Evolutionary conservation across 2,329 filamentous ascomycete genomes (phyloP), one percentile per base, ranked within the genome.

Genomic region (Zasmidium angulare): DNA sequence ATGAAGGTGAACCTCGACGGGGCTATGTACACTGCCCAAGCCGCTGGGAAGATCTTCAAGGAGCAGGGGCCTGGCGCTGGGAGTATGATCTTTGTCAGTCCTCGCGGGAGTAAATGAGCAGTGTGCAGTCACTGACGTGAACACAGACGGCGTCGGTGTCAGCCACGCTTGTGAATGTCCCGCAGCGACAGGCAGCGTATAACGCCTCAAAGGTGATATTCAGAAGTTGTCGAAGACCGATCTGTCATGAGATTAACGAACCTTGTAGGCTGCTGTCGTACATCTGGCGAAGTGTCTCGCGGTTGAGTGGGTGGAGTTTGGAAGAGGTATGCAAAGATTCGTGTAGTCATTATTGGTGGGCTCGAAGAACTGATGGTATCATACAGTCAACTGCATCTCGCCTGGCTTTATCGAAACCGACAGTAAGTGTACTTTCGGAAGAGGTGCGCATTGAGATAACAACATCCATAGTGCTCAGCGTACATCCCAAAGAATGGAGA

Each of bases 81-180:
- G 36, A 93, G 87, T 77, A 93, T 97, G 75, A 91, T 96, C 78
- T 93, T 96, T 75, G 36, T 43, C 7, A 43, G 36, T 43, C 14
- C 6, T 11, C 26, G 14, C 6, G 36, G n/a, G 36, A n/a, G n/a
- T n/a, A n/a, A n/a, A n/a, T n/a, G n/a, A n/a, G n/a, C n/a, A n/a
- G n/a, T n/a, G n/a, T n/a, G n/a, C n/a, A n/a, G n/a, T 43, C n/a
- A 17, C 14, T 43, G 36, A 43, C 36, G 6, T 47, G n/a, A 14
- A 17, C n/a, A 17, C 36, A 43, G 36, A 91, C 96, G 66, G 92
- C 92, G 20, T 93, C 89, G 81, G 96, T 96, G 90, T 93, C 89
- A 43, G 92, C 91, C 29, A 78, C 87, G 53, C 91, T 96, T 69
- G 92, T 96, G 74, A 97, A 96, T 69, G 88, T 96, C 3, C 93